phyloP scores from a whole-genome alignment of 83 land plant genomes.

The Isoetes engelmannii region DNA sequence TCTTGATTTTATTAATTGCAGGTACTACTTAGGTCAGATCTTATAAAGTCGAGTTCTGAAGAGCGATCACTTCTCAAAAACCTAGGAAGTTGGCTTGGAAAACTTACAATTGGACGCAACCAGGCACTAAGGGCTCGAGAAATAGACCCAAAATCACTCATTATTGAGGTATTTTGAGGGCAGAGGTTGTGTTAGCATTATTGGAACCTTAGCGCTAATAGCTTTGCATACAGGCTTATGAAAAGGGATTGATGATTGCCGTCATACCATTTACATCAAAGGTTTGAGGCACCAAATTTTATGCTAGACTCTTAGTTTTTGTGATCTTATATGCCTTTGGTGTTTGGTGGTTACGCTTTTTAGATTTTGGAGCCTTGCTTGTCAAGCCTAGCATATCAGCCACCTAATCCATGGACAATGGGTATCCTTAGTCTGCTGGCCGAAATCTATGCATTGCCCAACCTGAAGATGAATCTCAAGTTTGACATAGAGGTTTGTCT shows the following conservation, averaged over 20 bases:
- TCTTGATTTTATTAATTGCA: slow-evolving; percentile 17
- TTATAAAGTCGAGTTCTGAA: slow-evolving; percentile 94
- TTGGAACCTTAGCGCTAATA: not conserved
- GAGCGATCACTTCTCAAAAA: slow-evolving; percentile 94
- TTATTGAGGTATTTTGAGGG: slow-evolving; percentile 54
- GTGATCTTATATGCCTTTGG: slow-evolving; percentile 8
- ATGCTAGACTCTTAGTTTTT: not conserved
- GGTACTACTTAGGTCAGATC: slow-evolving; percentile 92
- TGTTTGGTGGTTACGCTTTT: not conserved
- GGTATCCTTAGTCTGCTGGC: slow-evolving; percentile 78
- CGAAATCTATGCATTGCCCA: slow-evolving; percentile 89
- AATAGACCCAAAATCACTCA: slow-evolving; percentile 82
- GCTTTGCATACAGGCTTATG: slow-evolving; percentile 71
- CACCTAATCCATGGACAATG: slow-evolving; percentile 99
- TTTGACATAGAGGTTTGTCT: slow-evolving; percentile 90
- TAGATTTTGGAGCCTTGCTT: slow-evolving; percentile 92
- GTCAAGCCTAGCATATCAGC: slow-evolving; percentile 87
- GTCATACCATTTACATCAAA: slow-evolving; percentile 97
- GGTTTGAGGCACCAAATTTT: slow-evolving; percentile 32
- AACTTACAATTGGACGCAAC: slow-evolving; percentile 89
- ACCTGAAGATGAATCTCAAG: slow-evolving; percentile 93
- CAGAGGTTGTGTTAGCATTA: not conserved
- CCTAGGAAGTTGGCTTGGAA: slow-evolving; percentile 98
- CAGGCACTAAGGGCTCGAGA: slow-evolving; percentile 81
- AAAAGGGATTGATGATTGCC: slow-evolving; percentile 97